Conservation (phyloP, 2,329 filamentous ascomycete species). For the Penicillium sp. region DNA sequence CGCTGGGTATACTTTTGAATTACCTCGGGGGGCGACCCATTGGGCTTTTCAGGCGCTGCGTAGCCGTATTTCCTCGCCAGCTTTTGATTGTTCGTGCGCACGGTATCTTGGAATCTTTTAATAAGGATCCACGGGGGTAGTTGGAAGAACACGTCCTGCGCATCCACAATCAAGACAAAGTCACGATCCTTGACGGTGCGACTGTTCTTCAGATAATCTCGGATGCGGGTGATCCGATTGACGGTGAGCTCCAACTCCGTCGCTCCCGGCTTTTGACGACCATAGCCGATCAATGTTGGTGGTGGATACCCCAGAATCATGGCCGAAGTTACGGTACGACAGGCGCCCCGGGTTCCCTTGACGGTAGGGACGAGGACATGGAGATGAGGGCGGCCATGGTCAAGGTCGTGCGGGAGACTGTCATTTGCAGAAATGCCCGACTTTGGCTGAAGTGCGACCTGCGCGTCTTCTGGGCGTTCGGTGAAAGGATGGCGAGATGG, state of each 20-base stretch:
- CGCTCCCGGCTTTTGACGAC: constrained; percentile 23
- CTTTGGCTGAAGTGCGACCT: constrained; percentile 20
- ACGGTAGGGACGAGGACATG: constrained; percentile 52
- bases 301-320: constrained; percentile 56
- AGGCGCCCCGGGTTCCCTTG: constrained; percentile 47
- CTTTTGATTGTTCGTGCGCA: constrained; percentile 49
- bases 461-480: constrained; percentile 27
- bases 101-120: constrained; percentile 53
- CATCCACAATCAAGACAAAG: constrained; percentile 58
- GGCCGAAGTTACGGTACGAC: constrained; percentile 52
- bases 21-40: constrained; percentile 14
- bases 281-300: constrained; percentile 49
- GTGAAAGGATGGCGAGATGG: constrained; percentile 28
- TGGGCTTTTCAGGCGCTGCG: constrained; percentile 18
- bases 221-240: constrained; percentile 41
- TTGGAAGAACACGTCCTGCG: constrained; percentile 60
- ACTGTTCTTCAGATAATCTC: constrained; percentile 45
- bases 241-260: constrained; percentile 40
- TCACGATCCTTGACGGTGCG: constrained; percentile 52
- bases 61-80: constrained; percentile 47
- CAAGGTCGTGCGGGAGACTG: constrained; percentile 26
- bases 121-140: constrained; percentile 59
- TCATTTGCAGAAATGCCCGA: constrained; percentile 20
- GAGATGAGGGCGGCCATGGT: constrained; percentile 40
- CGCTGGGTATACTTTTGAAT: constrained; percentile 46